Percentiles rank a stretch among this genome's conserved stretches.
Conservation (phyloP, 306 rosid genomes). For the Lablab purpureus region DNA sequence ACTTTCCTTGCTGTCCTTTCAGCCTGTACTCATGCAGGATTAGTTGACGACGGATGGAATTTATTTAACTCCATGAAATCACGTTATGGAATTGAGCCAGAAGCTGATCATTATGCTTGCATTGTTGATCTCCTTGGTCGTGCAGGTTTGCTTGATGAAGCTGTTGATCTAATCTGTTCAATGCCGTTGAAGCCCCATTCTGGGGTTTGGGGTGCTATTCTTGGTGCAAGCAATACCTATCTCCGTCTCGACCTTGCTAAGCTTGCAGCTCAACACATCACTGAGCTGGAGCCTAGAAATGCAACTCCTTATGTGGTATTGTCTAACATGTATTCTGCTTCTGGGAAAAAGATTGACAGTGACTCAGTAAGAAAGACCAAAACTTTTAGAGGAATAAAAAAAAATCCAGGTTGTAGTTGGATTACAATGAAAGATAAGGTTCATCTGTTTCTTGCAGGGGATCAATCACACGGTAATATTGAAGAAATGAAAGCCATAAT, state of each 20-base stretch:
- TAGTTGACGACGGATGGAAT: conserved; percentile 69
- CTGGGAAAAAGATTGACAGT: conserved; percentile 63
- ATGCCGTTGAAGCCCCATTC: conserved; percentile 77
- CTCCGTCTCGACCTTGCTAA: conserved; percentile 71
- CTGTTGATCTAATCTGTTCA: conserved; percentile 64
- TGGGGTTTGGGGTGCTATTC: conserved; percentile 90
- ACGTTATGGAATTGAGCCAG: conserved; percentile 64
- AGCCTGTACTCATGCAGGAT: conserved; percentile 83
- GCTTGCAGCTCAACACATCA: conserved; percentile 68
- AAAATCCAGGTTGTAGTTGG: conserved; percentile 91
- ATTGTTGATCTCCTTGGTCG: conserved; percentile 85
- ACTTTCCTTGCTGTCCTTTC: conserved; percentile 84
- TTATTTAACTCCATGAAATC: conserved; percentile 65
- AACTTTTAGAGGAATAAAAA: conserved; percentile 62
- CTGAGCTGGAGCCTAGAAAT: conserved; percentile 70
- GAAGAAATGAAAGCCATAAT: conserved; percentile 50
- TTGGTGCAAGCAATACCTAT: conserved; percentile 73
- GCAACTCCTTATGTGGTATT: conserved; percentile 84
- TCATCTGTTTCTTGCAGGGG: conserved; percentile 71
- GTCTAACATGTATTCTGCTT: conserved; percentile 63
- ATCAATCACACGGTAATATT: conserved; percentile 55
- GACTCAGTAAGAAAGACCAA: conserved; percentile 58
- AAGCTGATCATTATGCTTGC: conserved; percentile 80
- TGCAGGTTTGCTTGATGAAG: conserved; percentile 79
- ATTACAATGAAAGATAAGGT: conserved; percentile 60